Evolutionary conservation across 305 asterid species (phyloP).

Genomic region (Nicotiana rustica): DNA sequence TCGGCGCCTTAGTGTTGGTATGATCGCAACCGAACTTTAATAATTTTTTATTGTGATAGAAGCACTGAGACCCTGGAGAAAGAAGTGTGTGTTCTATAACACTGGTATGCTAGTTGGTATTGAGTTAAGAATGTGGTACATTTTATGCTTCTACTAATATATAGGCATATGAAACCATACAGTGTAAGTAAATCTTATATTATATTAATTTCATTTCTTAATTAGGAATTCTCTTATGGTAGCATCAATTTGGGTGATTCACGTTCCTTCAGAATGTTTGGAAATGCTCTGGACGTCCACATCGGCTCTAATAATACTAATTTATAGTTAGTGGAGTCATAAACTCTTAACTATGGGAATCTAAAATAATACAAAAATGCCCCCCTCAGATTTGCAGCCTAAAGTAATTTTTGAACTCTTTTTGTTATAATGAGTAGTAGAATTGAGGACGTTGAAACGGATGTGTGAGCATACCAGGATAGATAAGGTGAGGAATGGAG

Average conservation of each 20-base stretch:
- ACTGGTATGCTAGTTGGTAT: not conserved
- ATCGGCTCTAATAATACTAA: not conserved
- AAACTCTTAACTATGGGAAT: no score
- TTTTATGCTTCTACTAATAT: not conserved
- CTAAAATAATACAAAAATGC: no score
- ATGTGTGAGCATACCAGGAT: no score
- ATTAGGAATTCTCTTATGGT: not conserved
- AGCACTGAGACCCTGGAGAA: not conserved
- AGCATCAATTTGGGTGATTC: conserved; percentile 27
- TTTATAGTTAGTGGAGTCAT: no score
- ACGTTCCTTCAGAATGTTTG: conserved; percentile 5
- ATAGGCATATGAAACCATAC: not conserved
- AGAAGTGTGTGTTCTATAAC: not conserved
- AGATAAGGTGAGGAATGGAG: no score
- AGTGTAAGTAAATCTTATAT: not conserved
- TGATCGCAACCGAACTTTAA: no score
- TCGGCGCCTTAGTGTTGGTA: no score
- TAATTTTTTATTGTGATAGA: not conserved
- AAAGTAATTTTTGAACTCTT: no score
- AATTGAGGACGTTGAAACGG: no score
- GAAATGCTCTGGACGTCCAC: not conserved
- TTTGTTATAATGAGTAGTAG: no score
- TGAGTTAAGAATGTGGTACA: not conserved
- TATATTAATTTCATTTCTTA: not conserved
- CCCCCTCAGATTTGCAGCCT: no score